Conservation (phyloP, 2,329 filamentous ascomycete genomes). For the Cercospora zeae-maydis region DNA sequence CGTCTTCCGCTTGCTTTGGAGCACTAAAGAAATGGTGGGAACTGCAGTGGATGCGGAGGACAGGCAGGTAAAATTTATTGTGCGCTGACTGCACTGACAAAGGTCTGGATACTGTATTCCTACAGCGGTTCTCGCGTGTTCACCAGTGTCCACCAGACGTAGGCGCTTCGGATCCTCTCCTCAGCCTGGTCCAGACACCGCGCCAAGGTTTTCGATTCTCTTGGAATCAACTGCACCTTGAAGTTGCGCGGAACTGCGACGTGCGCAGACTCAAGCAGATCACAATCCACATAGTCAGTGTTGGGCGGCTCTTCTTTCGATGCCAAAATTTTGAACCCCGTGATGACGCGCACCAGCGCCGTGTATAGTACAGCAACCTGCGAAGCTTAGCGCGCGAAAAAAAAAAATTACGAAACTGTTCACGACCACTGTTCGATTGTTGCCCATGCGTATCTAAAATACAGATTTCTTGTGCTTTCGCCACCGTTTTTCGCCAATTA, state of each 20-base stretch:
- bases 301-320: constrained; percentile 52
- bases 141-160: neutral
- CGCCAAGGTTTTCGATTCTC: constrained; percentile 41
- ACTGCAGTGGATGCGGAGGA: neutral
- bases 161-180: constrained; percentile 39
- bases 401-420: constrained; percentile 45
- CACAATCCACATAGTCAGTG: constrained; percentile 61
- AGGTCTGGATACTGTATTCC: neutral
- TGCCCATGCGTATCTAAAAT: constrained; percentile 54
- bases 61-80: neutral
- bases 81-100: neutral
- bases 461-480: constrained; percentile 46
- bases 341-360: constrained; percentile 49
- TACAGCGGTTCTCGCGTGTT: neutral
- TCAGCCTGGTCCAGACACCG: constrained; percentile 46
- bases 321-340: constrained; percentile 50
- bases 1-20: neutral
- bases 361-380: constrained; percentile 51
- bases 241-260: constrained; percentile 60
- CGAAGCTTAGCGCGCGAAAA: constrained; percentile 15
- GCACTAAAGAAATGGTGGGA: neutral
- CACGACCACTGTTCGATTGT: constrained; percentile 52
- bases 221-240: constrained; percentile 54
- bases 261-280: constrained; percentile 57
- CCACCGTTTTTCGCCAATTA: constrained; percentile 40